phyloP scores from a whole-genome alignment of 306 rosid species.

The Styphnolobium japonicum region DNA sequence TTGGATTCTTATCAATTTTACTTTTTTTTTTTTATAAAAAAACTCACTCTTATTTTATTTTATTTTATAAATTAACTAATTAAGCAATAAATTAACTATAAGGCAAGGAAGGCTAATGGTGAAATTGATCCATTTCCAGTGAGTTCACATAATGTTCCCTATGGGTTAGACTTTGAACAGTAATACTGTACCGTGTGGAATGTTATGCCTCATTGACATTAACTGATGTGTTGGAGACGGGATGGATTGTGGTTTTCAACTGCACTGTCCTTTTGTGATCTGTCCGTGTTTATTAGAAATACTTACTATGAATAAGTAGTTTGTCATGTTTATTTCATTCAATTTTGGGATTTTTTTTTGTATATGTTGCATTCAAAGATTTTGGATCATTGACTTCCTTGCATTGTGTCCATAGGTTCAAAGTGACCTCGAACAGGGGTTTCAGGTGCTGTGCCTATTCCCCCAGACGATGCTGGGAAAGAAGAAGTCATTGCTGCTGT shows the following conservation, averaged over 20 bases:
- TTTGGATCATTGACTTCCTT: not conserved
- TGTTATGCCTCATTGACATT: not conserved
- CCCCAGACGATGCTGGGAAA: slow-evolving; percentile 52
- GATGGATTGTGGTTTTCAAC: not conserved
- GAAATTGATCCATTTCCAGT: too few relatives aligned
- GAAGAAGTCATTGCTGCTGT: slow-evolving; percentile 55
- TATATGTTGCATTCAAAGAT: not conserved
- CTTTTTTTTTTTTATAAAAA: too few relatives aligned
- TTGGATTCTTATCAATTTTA: too few relatives aligned
- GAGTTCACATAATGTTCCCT: too few relatives aligned
- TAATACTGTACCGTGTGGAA: too few relatives aligned
- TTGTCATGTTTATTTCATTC: not conserved
- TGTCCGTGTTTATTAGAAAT: not conserved
- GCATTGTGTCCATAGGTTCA: slow-evolving; percentile 42
- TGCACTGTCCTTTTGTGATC: not conserved
- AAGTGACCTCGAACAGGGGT: slow-evolving; percentile 54
- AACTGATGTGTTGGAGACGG: not conserved
- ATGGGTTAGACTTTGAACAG: too few relatives aligned
- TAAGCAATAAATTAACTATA: too few relatives aligned
- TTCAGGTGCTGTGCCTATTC: slow-evolving; percentile 59
- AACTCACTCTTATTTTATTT: too few relatives aligned
- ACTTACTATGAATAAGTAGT: not conserved
- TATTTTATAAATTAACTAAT: too few relatives aligned
- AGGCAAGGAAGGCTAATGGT: too few relatives aligned
- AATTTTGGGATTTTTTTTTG: too few relatives aligned